Percentiles rank a stretch among this genome's conserved stretches.
These are phyloP conservation scores for Rhodofomes roseus DNA, from an alignment of 1,284 basidiomycete species.

Conservation along the genomic window DNA sequence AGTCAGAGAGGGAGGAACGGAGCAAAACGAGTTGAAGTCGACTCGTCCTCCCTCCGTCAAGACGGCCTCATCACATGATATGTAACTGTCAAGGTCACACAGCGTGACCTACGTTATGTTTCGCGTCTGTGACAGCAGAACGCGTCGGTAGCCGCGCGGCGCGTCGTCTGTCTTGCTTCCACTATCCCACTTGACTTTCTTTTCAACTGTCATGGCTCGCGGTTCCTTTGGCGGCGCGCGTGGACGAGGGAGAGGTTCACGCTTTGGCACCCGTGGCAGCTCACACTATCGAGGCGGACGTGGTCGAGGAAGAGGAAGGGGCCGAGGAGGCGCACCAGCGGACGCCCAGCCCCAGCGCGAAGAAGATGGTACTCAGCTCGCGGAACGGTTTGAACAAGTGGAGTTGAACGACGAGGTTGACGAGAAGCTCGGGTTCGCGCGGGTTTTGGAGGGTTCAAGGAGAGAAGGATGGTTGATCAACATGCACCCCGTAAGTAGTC, in stretches of 20 bases:
- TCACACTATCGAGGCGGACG: conserved; percentile 35
- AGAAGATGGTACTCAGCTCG: conserved; percentile 82
- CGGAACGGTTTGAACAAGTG: conserved; percentile 81
- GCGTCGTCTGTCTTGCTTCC: no score
- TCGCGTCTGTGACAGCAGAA: not conserved
- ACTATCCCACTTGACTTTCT: not conserved
- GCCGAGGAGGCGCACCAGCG: conserved; percentile 37
- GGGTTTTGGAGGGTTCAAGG: conserved; percentile 69
- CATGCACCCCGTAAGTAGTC: conserved; percentile 95
- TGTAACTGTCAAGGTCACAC: not conserved
- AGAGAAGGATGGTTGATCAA: conserved; percentile 95
- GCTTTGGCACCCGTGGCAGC: conserved; percentile 34
- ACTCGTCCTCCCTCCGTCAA: no score
- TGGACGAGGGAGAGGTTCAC: conserved; percentile 22
- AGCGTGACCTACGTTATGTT: not conserved
- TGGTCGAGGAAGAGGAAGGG: conserved; percentile 52
- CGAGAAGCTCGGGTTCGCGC: conserved; percentile 86
- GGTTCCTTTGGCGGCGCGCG: conserved; percentile 18
- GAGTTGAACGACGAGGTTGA: conserved; percentile 84
- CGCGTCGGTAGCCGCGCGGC: not conserved
- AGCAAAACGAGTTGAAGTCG: no score
- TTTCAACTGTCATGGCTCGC: conserved; percentile 21
- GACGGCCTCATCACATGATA: no score
- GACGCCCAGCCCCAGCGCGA: conserved; percentile 57
- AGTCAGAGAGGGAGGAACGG: no score